These are phyloP conservation scores for Benincasa hispida DNA, from an alignment of 306 rosid genomes.

Conservation along the genomic window DNA sequence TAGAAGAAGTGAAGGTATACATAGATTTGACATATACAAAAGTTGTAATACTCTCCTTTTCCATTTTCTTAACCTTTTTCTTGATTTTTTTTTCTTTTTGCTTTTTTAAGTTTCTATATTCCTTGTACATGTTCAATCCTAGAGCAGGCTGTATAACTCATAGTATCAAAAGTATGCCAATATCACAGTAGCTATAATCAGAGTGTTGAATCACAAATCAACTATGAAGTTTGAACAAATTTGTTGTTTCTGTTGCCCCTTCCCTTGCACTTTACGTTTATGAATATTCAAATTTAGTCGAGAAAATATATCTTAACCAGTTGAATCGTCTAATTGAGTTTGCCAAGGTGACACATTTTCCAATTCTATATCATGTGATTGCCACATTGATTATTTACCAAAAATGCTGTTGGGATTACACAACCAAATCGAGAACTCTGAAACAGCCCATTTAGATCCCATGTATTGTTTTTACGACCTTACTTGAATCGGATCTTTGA, in stretches of 20 bases:
- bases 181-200: background rate
- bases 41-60: background rate
- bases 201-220: background rate
- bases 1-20: constrained; percentile 11
- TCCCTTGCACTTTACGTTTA: background rate
- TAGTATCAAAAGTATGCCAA: background rate
- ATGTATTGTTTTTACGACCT: too few relatives aligned
- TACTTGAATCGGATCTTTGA: too few relatives aligned
- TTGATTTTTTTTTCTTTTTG: background rate
- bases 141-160: background rate
- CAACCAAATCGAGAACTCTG: background rate
- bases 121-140: constrained; percentile 4
- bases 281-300: too few relatives aligned
- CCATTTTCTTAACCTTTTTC: background rate
- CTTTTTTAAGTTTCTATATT: background rate
- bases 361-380: background rate
- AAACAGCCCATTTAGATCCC: too few relatives aligned
- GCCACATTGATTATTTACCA: background rate
- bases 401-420: background rate
- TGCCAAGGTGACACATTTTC: too few relatives aligned
- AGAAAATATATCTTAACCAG: background rate
- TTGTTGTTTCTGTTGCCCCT: background rate
- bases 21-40: background rate
- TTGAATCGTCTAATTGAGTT: too few relatives aligned
- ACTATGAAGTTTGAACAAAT: background rate